phyloP scores from a whole-genome alignment of 176 grass and related monocot genomes.

The Hordeum marinum region DNA sequence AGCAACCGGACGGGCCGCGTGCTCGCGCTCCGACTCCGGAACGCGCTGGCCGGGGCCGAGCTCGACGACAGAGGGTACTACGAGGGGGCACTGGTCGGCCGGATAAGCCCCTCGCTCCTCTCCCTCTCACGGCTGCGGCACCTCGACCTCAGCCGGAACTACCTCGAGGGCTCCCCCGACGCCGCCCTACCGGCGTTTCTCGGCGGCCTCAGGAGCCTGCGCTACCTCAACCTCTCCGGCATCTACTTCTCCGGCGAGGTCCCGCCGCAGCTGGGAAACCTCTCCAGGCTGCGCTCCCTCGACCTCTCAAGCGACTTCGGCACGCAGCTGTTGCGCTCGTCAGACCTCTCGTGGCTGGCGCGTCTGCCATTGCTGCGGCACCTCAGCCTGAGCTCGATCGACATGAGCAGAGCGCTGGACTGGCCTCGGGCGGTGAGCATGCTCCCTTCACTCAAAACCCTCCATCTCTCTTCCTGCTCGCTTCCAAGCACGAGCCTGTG shows the following conservation, averaged over 20 bases:
- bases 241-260: background rate
- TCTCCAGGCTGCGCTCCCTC: background rate
- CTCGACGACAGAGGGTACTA: background rate
- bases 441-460: background rate
- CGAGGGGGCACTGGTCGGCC: background rate
- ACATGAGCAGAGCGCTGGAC: background rate
- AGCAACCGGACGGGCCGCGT: background rate
- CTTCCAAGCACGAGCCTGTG: background rate
- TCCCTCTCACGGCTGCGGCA: background rate
- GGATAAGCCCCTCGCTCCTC: conserved; percentile 18
- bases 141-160: conserved; percentile 13
- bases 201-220: background rate
- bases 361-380: background rate
- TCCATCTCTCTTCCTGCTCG: background rate
- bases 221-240: conserved; percentile 11
- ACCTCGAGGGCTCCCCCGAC: background rate
- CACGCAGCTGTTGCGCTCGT: background rate
- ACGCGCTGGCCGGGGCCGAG: background rate
- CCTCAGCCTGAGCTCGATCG: background rate
- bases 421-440: background rate
- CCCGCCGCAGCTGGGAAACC: conserved; percentile 5
- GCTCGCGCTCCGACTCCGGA: background rate
- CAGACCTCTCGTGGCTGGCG: background rate
- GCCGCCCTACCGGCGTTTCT: background rate
- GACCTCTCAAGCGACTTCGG: conserved; percentile 7